These are phyloP conservation scores for Ogataea henricii DNA, from an alignment of 805 yeast species.

Conservation along the genomic window DNA sequence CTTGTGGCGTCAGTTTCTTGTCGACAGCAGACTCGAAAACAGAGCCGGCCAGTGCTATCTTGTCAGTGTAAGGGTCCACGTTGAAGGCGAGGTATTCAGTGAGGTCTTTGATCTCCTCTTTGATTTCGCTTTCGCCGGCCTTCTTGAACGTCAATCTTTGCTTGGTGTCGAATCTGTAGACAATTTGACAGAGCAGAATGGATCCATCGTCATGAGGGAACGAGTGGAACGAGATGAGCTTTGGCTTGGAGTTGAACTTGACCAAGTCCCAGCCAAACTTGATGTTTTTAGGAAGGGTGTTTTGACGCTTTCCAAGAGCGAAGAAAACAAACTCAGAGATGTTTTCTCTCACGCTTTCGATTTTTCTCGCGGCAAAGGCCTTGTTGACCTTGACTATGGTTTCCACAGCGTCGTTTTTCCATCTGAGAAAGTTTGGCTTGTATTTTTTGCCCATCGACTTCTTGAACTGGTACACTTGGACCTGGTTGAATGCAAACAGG, in stretches of 20 bases:
- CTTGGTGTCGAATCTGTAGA: slow-evolving; percentile 62
- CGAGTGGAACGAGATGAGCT: slow-evolving; percentile 65
- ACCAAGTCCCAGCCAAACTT: slow-evolving; percentile 76
- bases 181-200: slow-evolving; percentile 46
- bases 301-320: slow-evolving; percentile 53
- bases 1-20: slow-evolving; percentile 36
- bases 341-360: slow-evolving; percentile 46
- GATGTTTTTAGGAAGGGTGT: slow-evolving; percentile 56
- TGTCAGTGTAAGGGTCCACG: slow-evolving; percentile 60
- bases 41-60: slow-evolving; percentile 62
- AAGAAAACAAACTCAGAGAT: slow-evolving; percentile 66
- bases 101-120: slow-evolving; percentile 51
- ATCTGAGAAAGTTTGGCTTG: slow-evolving; percentile 67
- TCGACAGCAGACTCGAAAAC: slow-evolving; percentile 59
- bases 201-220: slow-evolving; percentile 46
- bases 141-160: slow-evolving; percentile 57
- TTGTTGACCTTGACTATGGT: slow-evolving; percentile 75
- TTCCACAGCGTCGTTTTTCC: slow-evolving; percentile 87
- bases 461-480: slow-evolving; percentile 47
- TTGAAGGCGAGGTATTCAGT: slow-evolving; percentile 62
- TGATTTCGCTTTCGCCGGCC: slow-evolving; percentile 44
- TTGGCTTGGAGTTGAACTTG: slow-evolving; percentile 70
- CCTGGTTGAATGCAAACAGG: slow-evolving; percentile 66
- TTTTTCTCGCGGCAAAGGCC: slow-evolving; percentile 66
- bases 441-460: slow-evolving; percentile 37